phyloP scores from a whole-genome alignment of 225 moss, liverwort and hornwort genomes.

The Sphagnum contortum region DNA sequence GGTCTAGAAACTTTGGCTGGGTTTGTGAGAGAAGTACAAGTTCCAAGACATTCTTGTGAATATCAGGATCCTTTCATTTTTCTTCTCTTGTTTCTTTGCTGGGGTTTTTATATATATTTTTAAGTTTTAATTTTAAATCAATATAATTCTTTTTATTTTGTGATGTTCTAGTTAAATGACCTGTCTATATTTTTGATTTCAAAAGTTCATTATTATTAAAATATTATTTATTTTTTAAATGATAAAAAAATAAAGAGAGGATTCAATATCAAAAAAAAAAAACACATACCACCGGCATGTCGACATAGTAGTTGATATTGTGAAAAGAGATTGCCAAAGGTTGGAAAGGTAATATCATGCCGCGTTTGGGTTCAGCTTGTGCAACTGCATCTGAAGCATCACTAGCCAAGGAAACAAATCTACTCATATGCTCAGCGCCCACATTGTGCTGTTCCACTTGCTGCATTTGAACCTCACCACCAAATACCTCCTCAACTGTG shows the following conservation, averaged over 20 bases:
- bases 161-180: too few species aligned
- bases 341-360: constrained; percentile 79
- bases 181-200: too few species aligned
- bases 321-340: constrained; percentile 67
- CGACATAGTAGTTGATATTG: constrained; percentile 63
- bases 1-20: too few species aligned
- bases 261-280: background rate
- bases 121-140: too few species aligned
- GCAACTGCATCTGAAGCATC: background rate
- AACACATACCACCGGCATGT: constrained; percentile 28
- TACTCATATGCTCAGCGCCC: background rate
- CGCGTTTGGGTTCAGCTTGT: constrained; percentile 16
- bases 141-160: too few species aligned
- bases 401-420: background rate
- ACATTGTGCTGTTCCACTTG: background rate
- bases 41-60: too few species aligned
- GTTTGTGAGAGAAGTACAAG: too few species aligned
- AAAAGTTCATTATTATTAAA: too few species aligned
- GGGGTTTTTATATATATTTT: too few species aligned
- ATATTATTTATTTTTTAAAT: too few species aligned
- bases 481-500: background rate
- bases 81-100: too few species aligned
- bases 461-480: background rate
- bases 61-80: too few species aligned
- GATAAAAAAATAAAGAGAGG: background rate